These are phyloP conservation scores for Pisolithus tinctorius DNA, from an alignment of 768 basidiomycete genomes.

Conservation along the genomic window DNA sequence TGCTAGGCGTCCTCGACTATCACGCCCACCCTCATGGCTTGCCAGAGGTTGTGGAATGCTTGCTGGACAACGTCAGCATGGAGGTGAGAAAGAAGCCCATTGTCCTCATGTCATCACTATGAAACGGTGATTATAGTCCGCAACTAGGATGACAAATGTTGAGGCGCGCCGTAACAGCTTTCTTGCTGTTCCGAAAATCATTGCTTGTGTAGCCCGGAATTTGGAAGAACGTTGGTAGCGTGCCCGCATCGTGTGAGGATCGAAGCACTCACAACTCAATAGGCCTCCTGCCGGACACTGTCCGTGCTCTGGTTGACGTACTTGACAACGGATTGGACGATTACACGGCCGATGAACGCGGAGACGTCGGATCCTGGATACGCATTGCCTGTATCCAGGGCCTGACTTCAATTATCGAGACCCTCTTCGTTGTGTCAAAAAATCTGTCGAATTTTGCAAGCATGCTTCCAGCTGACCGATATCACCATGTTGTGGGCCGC, in stretches of 20 bases:
- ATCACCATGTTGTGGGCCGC: conserved; percentile 51
- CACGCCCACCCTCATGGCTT: conserved; percentile 47
- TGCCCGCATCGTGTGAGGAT: conserved; percentile 7
- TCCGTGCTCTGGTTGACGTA: conserved; percentile 46
- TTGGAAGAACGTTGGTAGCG: conserved; percentile 39
- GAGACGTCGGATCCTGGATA: conserved; percentile 96
- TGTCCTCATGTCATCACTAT: conserved; percentile 9
- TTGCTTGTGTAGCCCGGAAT: conserved; percentile 37
- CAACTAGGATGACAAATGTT: conserved; percentile 36
- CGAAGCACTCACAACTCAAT: conserved; percentile 8
- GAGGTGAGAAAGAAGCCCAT: conserved; percentile 34
- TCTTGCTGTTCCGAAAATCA: conserved; percentile 39
- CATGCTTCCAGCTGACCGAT: conserved; percentile 56
- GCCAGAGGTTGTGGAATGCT: conserved; percentile 45
- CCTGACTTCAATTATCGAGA: conserved; percentile 46
- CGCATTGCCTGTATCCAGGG: conserved; percentile 72
- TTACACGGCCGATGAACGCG: conserved; percentile 90
- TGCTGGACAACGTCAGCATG: conserved; percentile 53
- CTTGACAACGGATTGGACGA: conserved; percentile 74
- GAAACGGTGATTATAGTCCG: conserved; percentile 23
- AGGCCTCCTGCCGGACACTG: conserved; percentile 45
- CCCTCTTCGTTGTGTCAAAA: conserved; percentile 41
- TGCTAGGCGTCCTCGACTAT: conserved; percentile 68
- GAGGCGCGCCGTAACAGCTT: conserved; percentile 57
- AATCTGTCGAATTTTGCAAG: conserved; percentile 40